Evolutionary conservation across 805 yeast genomes (phyloP), one percentile per base, ranked within the genome.

Genomic region (Pichia insulana): DNA sequence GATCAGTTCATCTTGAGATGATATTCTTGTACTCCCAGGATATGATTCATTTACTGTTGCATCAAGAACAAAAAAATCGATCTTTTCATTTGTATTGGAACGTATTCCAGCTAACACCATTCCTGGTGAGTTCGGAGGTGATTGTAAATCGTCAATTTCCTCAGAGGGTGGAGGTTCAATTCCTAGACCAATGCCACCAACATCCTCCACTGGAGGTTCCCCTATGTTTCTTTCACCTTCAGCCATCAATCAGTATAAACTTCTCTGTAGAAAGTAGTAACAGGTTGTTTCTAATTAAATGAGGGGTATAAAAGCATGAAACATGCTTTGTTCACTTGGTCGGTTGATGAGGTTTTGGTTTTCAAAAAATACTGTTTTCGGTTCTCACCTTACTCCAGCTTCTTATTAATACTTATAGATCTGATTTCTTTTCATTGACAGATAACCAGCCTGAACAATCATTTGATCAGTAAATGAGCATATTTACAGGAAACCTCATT

Each of bases 91-190:
- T 5, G 54, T 6, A 47, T 33, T 1, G 45, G 45, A 8, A 41
- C 42, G 9, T 33, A 28, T 36, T 1, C 40, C 37, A 15, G 49
- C 48, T 10, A 57, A 44, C 8, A 54, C 52, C 30, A 59, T 49
- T 7, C 54, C 50, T 1, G 65, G 65, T 2, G 65, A 57, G 19
- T 50, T 50, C 5, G 62, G 62, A 2, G 62, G 62, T 27, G 62
- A 57, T 15, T 46, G 43, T 3, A 46, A 31, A 19, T 48, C 51
- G 6, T 43, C 46, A 6, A 43, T 32, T 28, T 35, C 43, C 19
- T 43, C 46, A 16, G 39, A 33, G 30, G 39, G 40, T 4, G 34
- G 34, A 12, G 34, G 46, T 11, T 19, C 43, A 3, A 43, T 39
- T 13, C 30, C 26, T 6, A 19, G 35, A 6, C 31, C 31, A 12